Evolutionary conservation across 805 yeast species (phyloP).

Genomic region (Grigorovia transvaalensis): DNA sequence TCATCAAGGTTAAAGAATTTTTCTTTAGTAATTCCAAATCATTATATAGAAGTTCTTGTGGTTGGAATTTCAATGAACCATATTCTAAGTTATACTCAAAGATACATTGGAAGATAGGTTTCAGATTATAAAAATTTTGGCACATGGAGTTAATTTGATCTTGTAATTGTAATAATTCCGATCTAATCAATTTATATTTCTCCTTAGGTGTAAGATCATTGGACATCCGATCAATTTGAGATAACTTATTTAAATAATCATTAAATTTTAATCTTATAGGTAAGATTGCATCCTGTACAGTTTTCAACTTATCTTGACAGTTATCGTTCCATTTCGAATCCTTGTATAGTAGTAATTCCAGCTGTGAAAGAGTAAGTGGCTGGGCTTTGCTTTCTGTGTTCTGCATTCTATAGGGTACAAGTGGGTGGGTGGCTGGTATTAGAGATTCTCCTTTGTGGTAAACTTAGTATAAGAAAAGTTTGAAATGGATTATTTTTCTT

Average conservation of each 20-base stretch:
- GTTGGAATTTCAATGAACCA: slow-evolving; percentile 14
- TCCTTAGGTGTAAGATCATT: slow-evolving; percentile 11
- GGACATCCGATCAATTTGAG: slow-evolving; percentile 6
- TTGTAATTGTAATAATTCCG: slow-evolving; percentile 14
- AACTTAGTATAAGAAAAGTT: no score
- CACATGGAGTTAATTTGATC: slow-evolving; percentile 14
- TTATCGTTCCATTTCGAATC: background rate
- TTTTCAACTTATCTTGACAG: slow-evolving; percentile 3
- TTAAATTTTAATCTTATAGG: slow-evolving; percentile 17
- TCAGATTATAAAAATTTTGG: slow-evolving; percentile 12
- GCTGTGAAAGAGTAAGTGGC: background rate
- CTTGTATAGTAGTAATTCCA: background rate
- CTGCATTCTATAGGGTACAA: background rate
- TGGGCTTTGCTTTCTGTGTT: background rate
- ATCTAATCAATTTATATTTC: slow-evolving; percentile 13
- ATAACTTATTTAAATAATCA: slow-evolving; percentile 18
- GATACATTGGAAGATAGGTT: slow-evolving; percentile 20
- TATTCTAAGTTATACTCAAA: slow-evolving; percentile 15
- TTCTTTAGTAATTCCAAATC: slow-evolving; percentile 1
- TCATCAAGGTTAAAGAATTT: background rate
- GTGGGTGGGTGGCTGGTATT: background rate
- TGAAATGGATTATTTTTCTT: no score
- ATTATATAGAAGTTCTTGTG: slow-evolving; percentile 16
- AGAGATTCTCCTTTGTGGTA: no score
- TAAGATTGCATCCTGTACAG: slow-evolving; percentile 6